Base-by-base conservation (phyloP, 495 filamentous ascomycete genomes). In the Hypoxylon trugodes region DNA sequence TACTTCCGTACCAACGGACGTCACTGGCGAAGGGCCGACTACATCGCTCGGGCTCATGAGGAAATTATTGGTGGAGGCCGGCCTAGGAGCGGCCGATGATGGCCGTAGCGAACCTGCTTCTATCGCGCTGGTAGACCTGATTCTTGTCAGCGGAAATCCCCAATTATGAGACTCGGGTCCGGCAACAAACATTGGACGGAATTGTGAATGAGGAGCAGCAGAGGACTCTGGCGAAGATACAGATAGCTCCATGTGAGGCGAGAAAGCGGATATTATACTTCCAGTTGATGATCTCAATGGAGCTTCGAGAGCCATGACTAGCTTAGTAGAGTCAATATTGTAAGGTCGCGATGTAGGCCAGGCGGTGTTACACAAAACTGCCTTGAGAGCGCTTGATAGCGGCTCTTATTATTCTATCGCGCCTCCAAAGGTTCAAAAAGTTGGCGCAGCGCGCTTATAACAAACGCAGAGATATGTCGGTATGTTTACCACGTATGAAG, bases 11-110 rank as follows among this genome's bases (percentile, higher is more conserved):
- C 87, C 88, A 67, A 88, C 89, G 21, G 89, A 91, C 35, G 89
- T 90, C 13, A 90, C 88, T 30, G 89, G 89, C 22, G 89, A 92
- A 16, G 89, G 89, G 43, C 89, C 89, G 56, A 88, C 82, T 53
- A 85, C 81, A 59, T 87, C 84, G 65, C 78, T 81, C 30, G 82
- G 81, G 55, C 76, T 80, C 70, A 78, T 68, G 35, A 77, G 59
- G 46, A 79, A 69, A 55, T 79, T 70, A 6, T 66, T 71, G 16
- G 76, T 56, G 7, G 69, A 66, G 30, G 62, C 58, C 5, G 63
- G 56, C 22, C 71, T 61, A 8, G 45, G 35, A 46, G 35, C 38
- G 37, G 61, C 50, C 35, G 62, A 75, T 30, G 65, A 77, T 37
- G 80, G 78, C 24, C 78, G 79, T 36, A 79, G 73, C 36, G 74